phyloP scores from a whole-genome alignment of 2,329 filamentous ascomycete genomes.

The Monosporascus sp. region DNA sequence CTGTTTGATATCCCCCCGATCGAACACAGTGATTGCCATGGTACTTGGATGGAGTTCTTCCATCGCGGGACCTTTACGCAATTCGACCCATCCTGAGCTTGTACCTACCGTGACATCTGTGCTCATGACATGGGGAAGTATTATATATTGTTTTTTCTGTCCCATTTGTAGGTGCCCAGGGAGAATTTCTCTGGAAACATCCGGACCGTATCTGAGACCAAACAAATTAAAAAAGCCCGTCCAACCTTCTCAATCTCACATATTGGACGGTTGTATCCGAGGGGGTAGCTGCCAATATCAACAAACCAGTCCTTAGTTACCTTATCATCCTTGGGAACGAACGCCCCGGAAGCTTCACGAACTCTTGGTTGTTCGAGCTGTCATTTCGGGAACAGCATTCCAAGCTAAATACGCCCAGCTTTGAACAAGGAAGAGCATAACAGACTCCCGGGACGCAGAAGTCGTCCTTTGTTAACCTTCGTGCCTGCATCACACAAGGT shows the following conservation, averaged over 20 bases:
- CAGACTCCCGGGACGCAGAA: neutral
- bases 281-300: no score
- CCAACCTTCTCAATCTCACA: neutral
- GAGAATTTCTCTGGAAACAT: neutral
- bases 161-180: neutral
- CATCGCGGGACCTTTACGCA: conserved; percentile 7
- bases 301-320: no score
- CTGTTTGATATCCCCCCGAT: conserved; percentile 8
- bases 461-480: neutral
- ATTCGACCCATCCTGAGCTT: conserved; percentile 3
- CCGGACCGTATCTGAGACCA: neutral
- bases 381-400: neutral
- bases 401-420: neutral
- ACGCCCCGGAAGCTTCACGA: no score
- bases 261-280: neutral
- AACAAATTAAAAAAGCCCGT: neutral
- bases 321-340: no score
- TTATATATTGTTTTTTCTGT: neutral
- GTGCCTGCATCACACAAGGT: neutral
- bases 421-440: neutral
- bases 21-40: conserved; percentile 5
- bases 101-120: conserved; percentile 7
- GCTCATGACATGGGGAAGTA: conserved; percentile 8
- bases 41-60: conserved; percentile 7
- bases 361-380: neutral